Evolutionary conservation across 371 early-diverging fungal species (phyloP).

Genomic region (Zopfochytrium polystomum): DNA sequence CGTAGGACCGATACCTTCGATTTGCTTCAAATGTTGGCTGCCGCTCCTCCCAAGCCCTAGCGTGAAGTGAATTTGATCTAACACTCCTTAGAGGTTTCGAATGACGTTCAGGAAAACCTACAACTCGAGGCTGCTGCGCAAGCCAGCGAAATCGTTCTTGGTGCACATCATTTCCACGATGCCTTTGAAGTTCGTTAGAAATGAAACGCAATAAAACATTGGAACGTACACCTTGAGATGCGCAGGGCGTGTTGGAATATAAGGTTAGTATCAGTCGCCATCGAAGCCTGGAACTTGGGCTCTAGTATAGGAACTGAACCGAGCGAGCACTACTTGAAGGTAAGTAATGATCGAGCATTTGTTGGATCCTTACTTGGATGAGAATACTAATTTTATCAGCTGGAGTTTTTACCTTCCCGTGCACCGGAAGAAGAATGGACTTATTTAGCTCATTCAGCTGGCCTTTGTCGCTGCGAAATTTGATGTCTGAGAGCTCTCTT

Average conservation of each 20-base stretch:
- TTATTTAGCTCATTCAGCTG: conserved; percentile 46
- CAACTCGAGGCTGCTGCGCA: conserved; percentile 11
- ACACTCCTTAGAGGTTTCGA: not conserved
- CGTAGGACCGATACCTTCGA: conserved; percentile 46
- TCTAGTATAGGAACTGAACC: conserved; percentile 37
- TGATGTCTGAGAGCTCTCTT: conserved; percentile 42
- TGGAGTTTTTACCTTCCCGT: conserved; percentile 31
- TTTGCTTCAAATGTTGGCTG: conserved; percentile 35
- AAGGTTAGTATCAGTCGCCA: conserved; percentile 24
- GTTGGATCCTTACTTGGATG: conserved; percentile 37
- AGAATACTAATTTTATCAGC: conserved; percentile 44
- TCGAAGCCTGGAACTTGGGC: conserved; percentile 9
- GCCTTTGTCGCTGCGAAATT: conserved; percentile 44
- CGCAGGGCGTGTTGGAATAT: conserved; percentile 31
- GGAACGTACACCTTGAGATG: conserved; percentile 31
- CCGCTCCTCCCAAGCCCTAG: conserved; percentile 39
- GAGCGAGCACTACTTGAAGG: conserved; percentile 27
- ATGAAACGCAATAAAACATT: not conserved
- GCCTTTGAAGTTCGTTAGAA: conserved; percentile 14
- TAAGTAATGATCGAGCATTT: not conserved
- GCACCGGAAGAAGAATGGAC: conserved; percentile 36
- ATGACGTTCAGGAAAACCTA: not conserved
- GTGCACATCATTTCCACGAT: conserved; percentile 24
- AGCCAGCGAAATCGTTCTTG: conserved; percentile 24
- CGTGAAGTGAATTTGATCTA: conserved; percentile 26